A percentile compares a stretch with the other conserved stretches of the same genome.
Conservation (phyloP, 202 grass and related monocot species). For the Schoenoplectus tabernaemontani region DNA sequence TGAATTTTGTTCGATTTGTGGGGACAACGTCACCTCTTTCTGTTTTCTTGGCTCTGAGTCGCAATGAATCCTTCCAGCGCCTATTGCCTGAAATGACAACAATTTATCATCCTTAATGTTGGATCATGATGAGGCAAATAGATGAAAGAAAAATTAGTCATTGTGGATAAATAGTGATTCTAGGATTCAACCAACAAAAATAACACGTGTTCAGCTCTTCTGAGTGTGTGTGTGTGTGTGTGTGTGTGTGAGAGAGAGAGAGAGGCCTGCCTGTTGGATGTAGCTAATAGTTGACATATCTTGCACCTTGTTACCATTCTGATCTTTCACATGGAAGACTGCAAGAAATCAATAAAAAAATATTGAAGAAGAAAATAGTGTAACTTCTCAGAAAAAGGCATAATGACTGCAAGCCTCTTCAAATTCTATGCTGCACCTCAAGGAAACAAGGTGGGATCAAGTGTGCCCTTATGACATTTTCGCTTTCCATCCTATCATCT, state of each 20-base stretch:
- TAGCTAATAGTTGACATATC: conserved; percentile 22
- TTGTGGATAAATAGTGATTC: background rate
- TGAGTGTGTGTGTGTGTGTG: background rate
- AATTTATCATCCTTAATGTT: background rate
- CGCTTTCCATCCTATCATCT: background rate
- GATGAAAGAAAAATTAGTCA: background rate
- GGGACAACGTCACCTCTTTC: background rate
- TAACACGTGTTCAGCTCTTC: background rate
- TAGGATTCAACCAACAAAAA: background rate
- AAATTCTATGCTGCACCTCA: background rate
- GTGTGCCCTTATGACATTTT: background rate
- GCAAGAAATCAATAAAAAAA: background rate
- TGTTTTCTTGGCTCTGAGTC: background rate
- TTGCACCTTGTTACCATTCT: conserved; percentile 27
- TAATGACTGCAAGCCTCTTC: background rate
- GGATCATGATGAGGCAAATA: background rate
- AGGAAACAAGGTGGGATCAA: background rate
- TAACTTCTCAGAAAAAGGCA: background rate
- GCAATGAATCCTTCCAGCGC: background rate
- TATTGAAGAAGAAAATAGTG: background rate
- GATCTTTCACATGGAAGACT: conserved; percentile 47
- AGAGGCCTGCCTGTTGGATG: conserved; percentile 16
- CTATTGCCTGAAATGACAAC: conserved; percentile 24
- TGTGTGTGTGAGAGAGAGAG: background rate
- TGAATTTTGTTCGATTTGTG: conserved; percentile 11